Base-by-base conservation (phyloP, 2,329 filamentous ascomycete genomes). In the Sclerotinia sclerotiorum region DNA sequence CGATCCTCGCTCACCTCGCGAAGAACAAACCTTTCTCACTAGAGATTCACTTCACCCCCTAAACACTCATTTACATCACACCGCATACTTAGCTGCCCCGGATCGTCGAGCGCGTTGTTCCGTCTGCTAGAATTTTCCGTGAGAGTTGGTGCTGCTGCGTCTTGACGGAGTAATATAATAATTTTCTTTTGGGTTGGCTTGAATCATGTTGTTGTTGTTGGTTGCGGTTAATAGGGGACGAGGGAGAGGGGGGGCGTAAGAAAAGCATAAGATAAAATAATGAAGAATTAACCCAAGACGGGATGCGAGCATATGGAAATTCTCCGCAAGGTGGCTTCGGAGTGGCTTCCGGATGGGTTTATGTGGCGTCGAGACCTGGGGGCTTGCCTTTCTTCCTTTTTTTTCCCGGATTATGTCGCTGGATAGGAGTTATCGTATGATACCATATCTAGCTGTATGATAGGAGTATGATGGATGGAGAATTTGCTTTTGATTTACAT, bases 1-100 rank as follows among this genome's bases (percentile, higher is more conserved):
- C 15, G 58, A 62, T 35, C 13, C 54, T 13, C 29, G 13, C 24
- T 11, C 32, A 39, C 13, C 54, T 13, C 29, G 21, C 24, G 17
- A 48, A 39, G n/a, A 13, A 21, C 17, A 6, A 27, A 49, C 11
- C 4, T 39, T 62, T 21, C 29, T 32, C 35, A 39, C 29, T 17
- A 51, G 13, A 49, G 5, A 15, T n/a, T 1, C 44, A 15, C 6
- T 24, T 39, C 32, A 24, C 29, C 24, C 44, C 58, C 29, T 62
- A 44, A 51, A 24, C 13, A 49, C 58, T 51, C 58, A 29, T 62
- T 62, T 39, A 51, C 46, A 62, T 62, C 58, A 62, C 58, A 62
- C 58, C 46, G 46, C 58, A 62, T 62, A 44, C 58, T 62, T 62
- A 62, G 46, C 29, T 24, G 32, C 58, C 58, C 58, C 58, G 46